phyloP scores from a whole-genome alignment of 1,139 yeast species.

The Suhomyces taliae region DNA sequence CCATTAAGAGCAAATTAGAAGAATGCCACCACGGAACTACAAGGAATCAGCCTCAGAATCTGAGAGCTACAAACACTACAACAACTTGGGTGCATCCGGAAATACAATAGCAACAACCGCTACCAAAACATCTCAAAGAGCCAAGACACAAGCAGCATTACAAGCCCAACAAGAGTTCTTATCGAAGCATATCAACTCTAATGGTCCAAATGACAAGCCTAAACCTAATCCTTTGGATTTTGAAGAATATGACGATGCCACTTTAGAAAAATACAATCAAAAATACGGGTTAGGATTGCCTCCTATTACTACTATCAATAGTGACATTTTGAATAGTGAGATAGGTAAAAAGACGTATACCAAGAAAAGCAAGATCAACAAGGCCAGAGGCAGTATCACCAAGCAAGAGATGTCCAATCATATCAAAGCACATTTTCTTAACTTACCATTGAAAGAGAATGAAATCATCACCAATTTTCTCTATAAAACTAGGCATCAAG shows the following conservation, averaged over 20 bases:
- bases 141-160: conserved; percentile 53
- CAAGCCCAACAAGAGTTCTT: conserved; percentile 63
- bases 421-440: conserved; percentile 62
- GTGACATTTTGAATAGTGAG: conserved; percentile 59
- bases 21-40: conserved; percentile 14
- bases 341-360: conserved; percentile 66
- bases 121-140: conserved; percentile 49
- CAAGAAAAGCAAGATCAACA: conserved; percentile 34
- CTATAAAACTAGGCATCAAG: conserved; percentile 70
- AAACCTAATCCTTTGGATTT: conserved; percentile 60
- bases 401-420: conserved; percentile 57
- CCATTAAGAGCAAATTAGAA: neutral
- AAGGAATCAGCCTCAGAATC: conserved; percentile 48
- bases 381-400: conserved; percentile 28
- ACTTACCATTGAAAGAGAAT: conserved; percentile 66
- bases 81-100: neutral
- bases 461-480: conserved; percentile 78
- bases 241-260: conserved; percentile 49
- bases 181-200: conserved; percentile 59
- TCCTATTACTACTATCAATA: conserved; percentile 55
- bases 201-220: conserved; percentile 59
- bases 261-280: conserved; percentile 58
- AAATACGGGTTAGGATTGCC: conserved; percentile 52
- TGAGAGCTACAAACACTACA: conserved; percentile 30
- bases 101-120: conserved; percentile 14